Conservation (phyloP, 495 filamentous ascomycete species). For the Xylaria grammica region DNA sequence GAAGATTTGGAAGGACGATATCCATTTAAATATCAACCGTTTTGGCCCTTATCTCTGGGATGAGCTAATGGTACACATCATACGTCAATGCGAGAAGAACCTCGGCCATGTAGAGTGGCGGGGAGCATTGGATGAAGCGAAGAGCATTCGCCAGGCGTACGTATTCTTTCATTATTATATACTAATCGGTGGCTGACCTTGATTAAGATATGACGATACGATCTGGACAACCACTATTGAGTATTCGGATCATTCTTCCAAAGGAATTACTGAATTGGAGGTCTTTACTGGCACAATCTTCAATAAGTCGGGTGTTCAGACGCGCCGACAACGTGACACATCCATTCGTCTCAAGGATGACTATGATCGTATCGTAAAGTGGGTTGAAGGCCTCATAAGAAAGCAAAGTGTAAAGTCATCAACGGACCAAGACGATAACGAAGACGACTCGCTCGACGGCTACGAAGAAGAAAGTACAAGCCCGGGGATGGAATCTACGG, state of each 20-base stretch:
- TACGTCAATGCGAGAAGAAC: conserved; percentile 21
- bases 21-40: conserved; percentile 39
- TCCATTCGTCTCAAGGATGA: conserved; percentile 66
- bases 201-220: conserved; percentile 68
- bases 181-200: not conserved
- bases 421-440: conserved; percentile 38
- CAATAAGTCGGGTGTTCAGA: conserved; percentile 64
- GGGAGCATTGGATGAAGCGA: conserved; percentile 50
- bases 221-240: conserved; percentile 61
- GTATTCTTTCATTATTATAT: conserved; percentile 23
- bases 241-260: conserved; percentile 61
- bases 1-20: conserved; percentile 64
- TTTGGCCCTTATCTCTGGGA: conserved; percentile 46
- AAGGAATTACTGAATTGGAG: conserved; percentile 71
- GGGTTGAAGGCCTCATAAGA: conserved; percentile 53
- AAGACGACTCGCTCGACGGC: conserved; percentile 1
- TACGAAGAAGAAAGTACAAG: conserved; percentile 15
- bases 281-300: conserved; percentile 77
- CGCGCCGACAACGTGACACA: conserved; percentile 65
- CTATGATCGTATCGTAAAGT: conserved; percentile 57
- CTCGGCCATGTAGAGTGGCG: conserved; percentile 37
- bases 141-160: conserved; percentile 61
- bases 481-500: conserved; percentile 12
- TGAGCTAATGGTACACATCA: conserved; percentile 52
- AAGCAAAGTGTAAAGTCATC: conserved; percentile 37